These are phyloP conservation scores for Rostrohypoxylon terebratum DNA, from an alignment of 495 filamentous ascomycete genomes.

Conservation along the genomic window DNA sequence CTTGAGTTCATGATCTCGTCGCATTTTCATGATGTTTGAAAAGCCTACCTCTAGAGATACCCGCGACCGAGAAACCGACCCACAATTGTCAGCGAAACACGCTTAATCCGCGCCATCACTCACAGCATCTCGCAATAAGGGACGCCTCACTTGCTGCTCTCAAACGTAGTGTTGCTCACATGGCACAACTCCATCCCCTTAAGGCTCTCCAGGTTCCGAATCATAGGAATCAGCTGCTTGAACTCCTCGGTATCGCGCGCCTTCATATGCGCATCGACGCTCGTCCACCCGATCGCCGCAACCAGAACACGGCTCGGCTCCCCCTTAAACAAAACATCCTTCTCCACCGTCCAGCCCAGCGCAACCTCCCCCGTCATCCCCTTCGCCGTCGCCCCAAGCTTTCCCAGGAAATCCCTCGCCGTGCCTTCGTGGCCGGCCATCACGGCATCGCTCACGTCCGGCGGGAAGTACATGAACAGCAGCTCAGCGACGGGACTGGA, in stretches of 20 bases:
- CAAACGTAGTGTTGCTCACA: slow-evolving; percentile 28
- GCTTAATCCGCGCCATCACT: not conserved
- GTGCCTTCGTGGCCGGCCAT: not conserved
- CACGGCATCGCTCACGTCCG: slow-evolving; percentile 27
- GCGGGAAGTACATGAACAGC: slow-evolving; percentile 29
- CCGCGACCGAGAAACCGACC: not conserved
- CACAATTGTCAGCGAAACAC: not conserved
- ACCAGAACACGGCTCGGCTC: slow-evolving; percentile 57
- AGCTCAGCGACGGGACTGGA: slow-evolving; percentile 24
- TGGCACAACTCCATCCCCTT: slow-evolving; percentile 35
- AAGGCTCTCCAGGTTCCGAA: slow-evolving; percentile 16
- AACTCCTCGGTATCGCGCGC: slow-evolving; percentile 63
- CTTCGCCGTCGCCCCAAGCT: not conserved
- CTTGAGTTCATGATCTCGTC: not conserved
- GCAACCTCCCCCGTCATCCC: slow-evolving; percentile 51
- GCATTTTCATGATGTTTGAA: not conserved
- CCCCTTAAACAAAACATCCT: slow-evolving; percentile 57
- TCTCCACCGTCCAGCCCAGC: slow-evolving; percentile 59
- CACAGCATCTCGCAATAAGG: not conserved
- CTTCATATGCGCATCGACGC: slow-evolving; percentile 62
- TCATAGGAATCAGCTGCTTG: slow-evolving; percentile 25
- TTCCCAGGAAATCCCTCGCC: not conserved
- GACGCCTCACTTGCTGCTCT: not conserved
- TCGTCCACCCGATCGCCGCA: slow-evolving; percentile 65
- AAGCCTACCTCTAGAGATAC: not conserved